Evolutionary conservation across 345 rosid species (phyloP).

Genomic region (Kandelia obovata): DNA sequence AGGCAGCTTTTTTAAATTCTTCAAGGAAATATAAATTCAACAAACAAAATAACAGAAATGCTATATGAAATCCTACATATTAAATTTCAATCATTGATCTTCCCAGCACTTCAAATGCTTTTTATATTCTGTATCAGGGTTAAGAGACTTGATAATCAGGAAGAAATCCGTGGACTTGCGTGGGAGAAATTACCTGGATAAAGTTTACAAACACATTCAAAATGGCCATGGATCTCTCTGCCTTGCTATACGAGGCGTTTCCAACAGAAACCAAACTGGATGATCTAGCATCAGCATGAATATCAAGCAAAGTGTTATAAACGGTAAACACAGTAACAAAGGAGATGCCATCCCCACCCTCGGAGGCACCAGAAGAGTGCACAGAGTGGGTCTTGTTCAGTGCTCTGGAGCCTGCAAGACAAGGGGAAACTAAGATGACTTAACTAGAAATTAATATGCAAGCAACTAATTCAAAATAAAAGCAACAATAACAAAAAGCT

Average conservation of each 20-base stretch:
- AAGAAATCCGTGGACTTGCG: background rate
- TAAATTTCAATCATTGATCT: too few relatives aligned
- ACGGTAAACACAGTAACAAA: slow-evolving; percentile 76
- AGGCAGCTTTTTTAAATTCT: background rate
- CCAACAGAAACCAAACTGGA: slow-evolving; percentile 58
- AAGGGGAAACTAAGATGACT: background rate
- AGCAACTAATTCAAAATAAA: background rate
- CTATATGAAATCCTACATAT: too few relatives aligned
- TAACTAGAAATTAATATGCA: background rate
- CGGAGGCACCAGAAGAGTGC: slow-evolving; percentile 26
- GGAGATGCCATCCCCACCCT: slow-evolving; percentile 39
- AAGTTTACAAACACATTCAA: slow-evolving; percentile 62
- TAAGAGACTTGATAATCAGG: background rate
- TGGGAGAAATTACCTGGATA: slow-evolving; percentile 50
- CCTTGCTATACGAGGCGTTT: slow-evolving; percentile 61
- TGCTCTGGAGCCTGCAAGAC: slow-evolving; percentile 57
- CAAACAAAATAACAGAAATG: too few relatives aligned
- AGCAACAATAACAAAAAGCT: background rate
- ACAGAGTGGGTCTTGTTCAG: slow-evolving; percentile 52
- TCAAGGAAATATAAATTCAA: background rate
- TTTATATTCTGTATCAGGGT: too few relatives aligned
- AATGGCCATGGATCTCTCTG: slow-evolving; percentile 67
- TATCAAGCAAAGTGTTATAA: slow-evolving; percentile 44
- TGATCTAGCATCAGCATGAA: slow-evolving; percentile 33
- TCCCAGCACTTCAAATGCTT: too few relatives aligned